These are phyloP conservation scores for Clonostachys chloroleuca DNA, from an alignment of 2,329 filamentous ascomycete species.

Conservation along the genomic window DNA sequence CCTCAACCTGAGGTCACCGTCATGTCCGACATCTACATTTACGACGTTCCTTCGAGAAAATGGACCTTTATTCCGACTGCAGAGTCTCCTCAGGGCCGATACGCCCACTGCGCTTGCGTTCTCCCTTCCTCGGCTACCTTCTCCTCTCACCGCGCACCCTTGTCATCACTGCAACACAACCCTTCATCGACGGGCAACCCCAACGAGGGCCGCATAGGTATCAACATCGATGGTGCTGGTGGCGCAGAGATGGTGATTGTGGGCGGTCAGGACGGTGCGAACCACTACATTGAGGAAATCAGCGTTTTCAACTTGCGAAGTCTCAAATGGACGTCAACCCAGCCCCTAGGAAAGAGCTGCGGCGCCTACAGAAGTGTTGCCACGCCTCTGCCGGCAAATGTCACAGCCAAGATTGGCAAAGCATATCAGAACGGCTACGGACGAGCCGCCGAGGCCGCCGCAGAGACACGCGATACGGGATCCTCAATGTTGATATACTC, in stretches of 20 bases:
- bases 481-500: slow-evolving; percentile 94
- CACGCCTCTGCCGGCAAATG: slow-evolving; percentile 68
- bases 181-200: slow-evolving; percentile 69
- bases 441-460: slow-evolving; percentile 38
- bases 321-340: slow-evolving; percentile 91
- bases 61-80: slow-evolving; percentile 83
- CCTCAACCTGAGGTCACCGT: slow-evolving; percentile 84
- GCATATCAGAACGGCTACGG: slow-evolving; percentile 36
- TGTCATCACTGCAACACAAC: slow-evolving; percentile 87
- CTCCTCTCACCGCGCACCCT: slow-evolving; percentile 75
- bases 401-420: slow-evolving; percentile 63
- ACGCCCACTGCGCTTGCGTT: slow-evolving; percentile 94
- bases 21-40: slow-evolving; percentile 97
- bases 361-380: slow-evolving; percentile 96
- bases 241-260: slow-evolving; percentile 97
- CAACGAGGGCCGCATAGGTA: slow-evolving; percentile 83
- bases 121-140: slow-evolving; percentile 85
- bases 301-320: slow-evolving; percentile 96
- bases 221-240: slow-evolving; percentile 84
- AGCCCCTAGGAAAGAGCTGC: slow-evolving; percentile 83
- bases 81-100: slow-evolving; percentile 86
- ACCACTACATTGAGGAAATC: slow-evolving; percentile 98
- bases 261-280: slow-evolving; percentile 93
- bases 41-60: slow-evolving; percentile 73
- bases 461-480: slow-evolving; percentile 40